phyloP scores from a whole-genome alignment of 257 asterid genomes.

The Salvia rosmarinus region DNA sequence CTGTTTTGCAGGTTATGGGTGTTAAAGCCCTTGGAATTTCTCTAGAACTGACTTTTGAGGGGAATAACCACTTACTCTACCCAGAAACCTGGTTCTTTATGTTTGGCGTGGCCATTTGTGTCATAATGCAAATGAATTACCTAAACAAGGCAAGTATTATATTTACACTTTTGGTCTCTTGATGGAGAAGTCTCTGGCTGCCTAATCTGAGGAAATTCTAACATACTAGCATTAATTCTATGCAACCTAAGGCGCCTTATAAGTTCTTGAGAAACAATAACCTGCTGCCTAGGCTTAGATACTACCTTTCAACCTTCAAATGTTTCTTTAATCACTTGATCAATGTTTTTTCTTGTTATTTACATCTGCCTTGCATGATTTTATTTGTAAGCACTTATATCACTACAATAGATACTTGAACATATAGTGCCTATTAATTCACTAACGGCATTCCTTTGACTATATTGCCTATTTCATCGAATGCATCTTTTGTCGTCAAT shows the following conservation, averaged over 20 bases:
- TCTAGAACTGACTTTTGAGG: conserved; percentile 79
- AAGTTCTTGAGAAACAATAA: neutral
- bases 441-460: no score
- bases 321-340: neutral
- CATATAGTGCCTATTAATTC: neutral
- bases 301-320: neutral
- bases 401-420: neutral
- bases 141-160: conserved; percentile 73
- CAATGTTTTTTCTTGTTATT: neutral
- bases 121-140: conserved; percentile 86
- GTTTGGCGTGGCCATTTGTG: conserved; percentile 72
- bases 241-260: neutral
- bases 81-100: conserved; percentile 81
- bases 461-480: no score
- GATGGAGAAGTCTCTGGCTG: conserved; percentile 27
- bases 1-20: conserved; percentile 76
- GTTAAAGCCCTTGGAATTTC: conserved; percentile 92
- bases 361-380: neutral
- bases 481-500: neutral
- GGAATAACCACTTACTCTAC: conserved; percentile 74
- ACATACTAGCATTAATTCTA: conserved; percentile 1
- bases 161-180: neutral
- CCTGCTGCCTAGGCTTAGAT: neutral
- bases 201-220: conserved; percentile 11
- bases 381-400: neutral